A percentile compares a stretch with the other conserved stretches of the same genome.
Evolutionary conservation across 2,329 filamentous ascomycete genomes (phyloP).

Genomic region (Claviceps sp.): DNA sequence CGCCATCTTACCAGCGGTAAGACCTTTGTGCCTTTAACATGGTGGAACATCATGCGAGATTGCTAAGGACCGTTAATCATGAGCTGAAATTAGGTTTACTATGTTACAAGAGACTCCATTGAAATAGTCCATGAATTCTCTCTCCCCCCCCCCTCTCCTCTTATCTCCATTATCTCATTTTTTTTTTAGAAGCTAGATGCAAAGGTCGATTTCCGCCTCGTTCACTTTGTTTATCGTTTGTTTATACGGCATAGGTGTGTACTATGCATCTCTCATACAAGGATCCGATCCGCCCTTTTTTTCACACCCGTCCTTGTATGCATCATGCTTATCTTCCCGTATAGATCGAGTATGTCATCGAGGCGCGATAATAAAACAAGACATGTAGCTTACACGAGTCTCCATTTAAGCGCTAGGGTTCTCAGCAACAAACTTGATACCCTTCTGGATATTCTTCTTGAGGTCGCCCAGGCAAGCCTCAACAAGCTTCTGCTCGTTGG

Average conservation of each 20-base stretch:
- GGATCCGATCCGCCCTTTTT: background rate
- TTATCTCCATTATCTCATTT: background rate
- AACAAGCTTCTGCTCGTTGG: slow-evolving; percentile 78
- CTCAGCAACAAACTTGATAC: slow-evolving; percentile 45
- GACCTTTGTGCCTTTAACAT: too few species aligned
- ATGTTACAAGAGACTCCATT: slow-evolving; percentile 5
- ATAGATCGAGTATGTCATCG: background rate
- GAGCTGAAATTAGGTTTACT: background rate
- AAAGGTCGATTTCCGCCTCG: too few species aligned
- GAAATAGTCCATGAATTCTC: slow-evolving; percentile 3
- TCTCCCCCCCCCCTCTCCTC: too few species aligned
- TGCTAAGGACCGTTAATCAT: background rate
- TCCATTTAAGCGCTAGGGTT: slow-evolving; percentile 45
- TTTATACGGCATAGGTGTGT: background rate
- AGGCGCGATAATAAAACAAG: background rate
- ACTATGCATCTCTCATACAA: background rate
- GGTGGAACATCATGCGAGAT: background rate
- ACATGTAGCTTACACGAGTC: background rate
- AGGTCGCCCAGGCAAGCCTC: slow-evolving; percentile 73
- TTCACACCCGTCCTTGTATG: background rate
- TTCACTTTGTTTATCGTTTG: background rate
- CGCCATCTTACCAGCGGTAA: too few species aligned
- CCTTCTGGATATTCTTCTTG: slow-evolving; percentile 94
- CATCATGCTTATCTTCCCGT: background rate
- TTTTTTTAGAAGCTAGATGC: background rate